Evolutionary conservation across 768 basidiomycete species (phyloP), one percentile per base, ranked within the genome.

Genomic region (Russula brevipes): DNA sequence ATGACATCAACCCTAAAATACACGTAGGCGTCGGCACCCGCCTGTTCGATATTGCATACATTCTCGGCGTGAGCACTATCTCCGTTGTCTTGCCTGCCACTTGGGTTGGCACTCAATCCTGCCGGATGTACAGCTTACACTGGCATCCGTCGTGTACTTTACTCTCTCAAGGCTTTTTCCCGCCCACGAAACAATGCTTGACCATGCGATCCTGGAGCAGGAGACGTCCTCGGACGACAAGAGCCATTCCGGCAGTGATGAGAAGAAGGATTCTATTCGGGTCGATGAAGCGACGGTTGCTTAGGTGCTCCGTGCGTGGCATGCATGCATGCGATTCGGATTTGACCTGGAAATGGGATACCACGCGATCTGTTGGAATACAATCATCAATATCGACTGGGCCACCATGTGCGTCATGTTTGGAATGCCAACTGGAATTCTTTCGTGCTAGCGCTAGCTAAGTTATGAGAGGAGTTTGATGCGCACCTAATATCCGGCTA

Each of bases 31-130:
- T 82, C 38, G 80, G 79, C 2, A 70, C 70, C 1, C 80, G 77
- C 64, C 71, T 90, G 9, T 91, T 86, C 70, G 83, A 88, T 69
- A 80, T 92, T 63, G 82, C 86, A 3, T 94, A 87, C 85, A 70
- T 93, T 17, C 89, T 85, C 69, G 87, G 88, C 59, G 88, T 89
- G 73, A 58, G 41, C 47, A 14, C 16, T 35, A 19, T 19, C 57
- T 7, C 24, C 30, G 10, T 44, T 49, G 8, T 45, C 41, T 8
- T 30, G n/a, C n/a, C n/a, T n/a, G 12, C 8, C 17, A 49, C 38
- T 8, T 5, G 47, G 31, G 19, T 17, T 51, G 42, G 14, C 3
- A 33, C 44, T 64, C 19, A 45, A 51, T 17, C 33, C 3, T 7
- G 33, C 31, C 3, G 19, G 38, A 33, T 52, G 10, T 39, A n/a